phyloP scores from a whole-genome alignment of 768 basidiomycete genomes.

The Lepiota subincarnata region DNA sequence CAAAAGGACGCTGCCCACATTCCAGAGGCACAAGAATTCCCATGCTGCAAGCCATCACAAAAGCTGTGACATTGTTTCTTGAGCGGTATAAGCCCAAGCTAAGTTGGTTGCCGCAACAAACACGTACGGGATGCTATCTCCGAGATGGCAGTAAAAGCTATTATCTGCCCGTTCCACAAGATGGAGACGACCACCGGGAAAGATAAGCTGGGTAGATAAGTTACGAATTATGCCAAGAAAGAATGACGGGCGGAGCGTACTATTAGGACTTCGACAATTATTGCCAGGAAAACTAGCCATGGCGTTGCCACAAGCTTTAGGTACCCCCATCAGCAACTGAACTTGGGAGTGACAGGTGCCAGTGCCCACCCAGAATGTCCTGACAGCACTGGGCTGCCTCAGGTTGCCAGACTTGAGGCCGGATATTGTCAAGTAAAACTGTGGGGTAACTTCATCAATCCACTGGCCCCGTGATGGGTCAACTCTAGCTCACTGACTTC shows the following conservation, averaged over 20 bases:
- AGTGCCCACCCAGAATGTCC: not conserved
- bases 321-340: too few relatives aligned
- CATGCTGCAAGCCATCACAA: not conserved
- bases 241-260: not conserved
- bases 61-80: not conserved
- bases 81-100: too few relatives aligned
- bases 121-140: not conserved
- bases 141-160: constrained; percentile 10
- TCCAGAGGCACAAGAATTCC: constrained; percentile 7
- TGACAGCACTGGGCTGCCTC: not conserved
- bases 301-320: constrained; percentile 1
- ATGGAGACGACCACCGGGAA: not conserved
- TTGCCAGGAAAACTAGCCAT: constrained; percentile 7
- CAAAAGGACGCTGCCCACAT: not conserved
- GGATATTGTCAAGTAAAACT: constrained; percentile 5
- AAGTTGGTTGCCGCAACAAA: not conserved
- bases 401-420: not conserved
- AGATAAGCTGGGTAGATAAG: not conserved
- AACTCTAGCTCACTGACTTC: not conserved
- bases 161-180: constrained; percentile 1
- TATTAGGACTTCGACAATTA: constrained; percentile 7
- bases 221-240: too few relatives aligned
- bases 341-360: too few relatives aligned
- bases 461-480: not conserved
- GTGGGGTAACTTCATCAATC: not conserved